Conservation (phyloP, 2,329 filamentous ascomycete genomes). For the Pseudogymnoascus sp. region DNA sequence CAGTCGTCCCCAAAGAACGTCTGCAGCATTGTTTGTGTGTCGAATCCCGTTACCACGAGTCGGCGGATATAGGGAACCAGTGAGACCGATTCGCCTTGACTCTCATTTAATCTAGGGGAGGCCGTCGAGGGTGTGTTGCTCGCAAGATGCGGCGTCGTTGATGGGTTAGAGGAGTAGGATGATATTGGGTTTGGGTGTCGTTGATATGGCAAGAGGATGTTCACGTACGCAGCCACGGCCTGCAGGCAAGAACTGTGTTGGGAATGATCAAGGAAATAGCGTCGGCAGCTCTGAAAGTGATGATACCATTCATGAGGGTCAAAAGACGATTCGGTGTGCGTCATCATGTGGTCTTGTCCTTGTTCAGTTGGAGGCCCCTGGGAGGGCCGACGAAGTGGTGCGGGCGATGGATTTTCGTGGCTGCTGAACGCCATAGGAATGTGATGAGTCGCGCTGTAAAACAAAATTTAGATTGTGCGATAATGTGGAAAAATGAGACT, state of each 20-base stretch:
- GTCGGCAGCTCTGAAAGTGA: slow-evolving; percentile 79
- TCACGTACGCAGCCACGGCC: slow-evolving; percentile 81
- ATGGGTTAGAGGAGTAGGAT: slow-evolving; percentile 29
- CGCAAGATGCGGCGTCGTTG: slow-evolving; percentile 21
- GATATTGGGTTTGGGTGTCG: slow-evolving; percentile 42
- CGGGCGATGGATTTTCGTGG: not conserved
- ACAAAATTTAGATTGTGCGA: not conserved
- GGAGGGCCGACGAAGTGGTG: not conserved
- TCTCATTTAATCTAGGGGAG: slow-evolving; percentile 16
- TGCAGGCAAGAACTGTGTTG: slow-evolving; percentile 78
- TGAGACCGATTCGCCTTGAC: slow-evolving; percentile 41
- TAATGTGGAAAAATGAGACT: not conserved
- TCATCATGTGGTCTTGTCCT: not conserved
- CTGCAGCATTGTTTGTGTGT: slow-evolving; percentile 76
- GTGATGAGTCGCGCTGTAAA: not conserved
- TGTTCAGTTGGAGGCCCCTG: not conserved
- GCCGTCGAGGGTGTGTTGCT: slow-evolving; percentile 22
- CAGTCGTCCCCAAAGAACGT: slow-evolving; percentile 97
- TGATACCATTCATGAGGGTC: slow-evolving; percentile 92
- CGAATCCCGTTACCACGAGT: slow-evolving; percentile 84
- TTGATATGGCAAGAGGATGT: slow-evolving; percentile 86
- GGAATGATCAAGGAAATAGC: slow-evolving; percentile 85
- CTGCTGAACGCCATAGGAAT: slow-evolving; percentile 6
- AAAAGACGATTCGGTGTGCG: slow-evolving; percentile 34
- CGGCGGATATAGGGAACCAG: slow-evolving; percentile 85